A percentile compares a stretch with the other conserved stretches of the same genome.
These are phyloP conservation scores for Puccinia polysora DNA, from an alignment of 1,284 basidiomycete species.

Conservation along the genomic window DNA sequence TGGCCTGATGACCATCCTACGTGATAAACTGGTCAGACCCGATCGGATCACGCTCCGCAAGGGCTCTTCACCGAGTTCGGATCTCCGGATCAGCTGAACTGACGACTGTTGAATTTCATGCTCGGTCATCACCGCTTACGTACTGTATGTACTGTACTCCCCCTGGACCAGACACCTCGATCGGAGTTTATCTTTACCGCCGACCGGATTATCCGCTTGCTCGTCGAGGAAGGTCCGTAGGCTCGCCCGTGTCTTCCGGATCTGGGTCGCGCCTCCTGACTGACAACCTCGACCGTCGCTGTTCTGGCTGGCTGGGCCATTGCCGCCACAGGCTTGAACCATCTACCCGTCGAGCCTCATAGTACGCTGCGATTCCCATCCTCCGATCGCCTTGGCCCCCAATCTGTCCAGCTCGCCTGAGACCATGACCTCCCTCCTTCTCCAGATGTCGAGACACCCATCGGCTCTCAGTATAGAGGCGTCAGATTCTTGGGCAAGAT, in stretches of 20 bases:
- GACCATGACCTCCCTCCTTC: not conserved
- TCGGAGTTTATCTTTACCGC: constrained; percentile 84
- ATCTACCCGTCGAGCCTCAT: constrained; percentile 83
- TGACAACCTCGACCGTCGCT: too few species aligned
- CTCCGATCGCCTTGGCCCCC: not conserved
- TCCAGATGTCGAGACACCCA: constrained; percentile 49
- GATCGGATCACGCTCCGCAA: constrained; percentile 49
- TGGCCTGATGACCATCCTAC: constrained; percentile 90
- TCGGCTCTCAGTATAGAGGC: constrained; percentile 77
- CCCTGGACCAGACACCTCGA: constrained; percentile 57
- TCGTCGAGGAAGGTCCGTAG: constrained; percentile 60
- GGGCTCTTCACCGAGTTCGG: not conserved
- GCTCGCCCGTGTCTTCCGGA: not conserved
- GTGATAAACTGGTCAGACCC: constrained; percentile 71
- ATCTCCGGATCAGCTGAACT: constrained; percentile 5
- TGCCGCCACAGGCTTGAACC: constrained; percentile 78
- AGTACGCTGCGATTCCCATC: constrained; percentile 51
- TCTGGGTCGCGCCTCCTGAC: too few species aligned
- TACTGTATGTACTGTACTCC: not conserved
- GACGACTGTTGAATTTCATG: not conserved
- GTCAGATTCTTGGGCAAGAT: constrained; percentile 91
- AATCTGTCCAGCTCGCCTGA: constrained; percentile 48
- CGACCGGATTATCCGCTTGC: constrained; percentile 59
- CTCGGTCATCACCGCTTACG: constrained; percentile 26
- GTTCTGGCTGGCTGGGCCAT: too few species aligned